Conservation (phyloP, 2,329 filamentous ascomycete species). For the Colletotrichum ledebouriae region DNA sequence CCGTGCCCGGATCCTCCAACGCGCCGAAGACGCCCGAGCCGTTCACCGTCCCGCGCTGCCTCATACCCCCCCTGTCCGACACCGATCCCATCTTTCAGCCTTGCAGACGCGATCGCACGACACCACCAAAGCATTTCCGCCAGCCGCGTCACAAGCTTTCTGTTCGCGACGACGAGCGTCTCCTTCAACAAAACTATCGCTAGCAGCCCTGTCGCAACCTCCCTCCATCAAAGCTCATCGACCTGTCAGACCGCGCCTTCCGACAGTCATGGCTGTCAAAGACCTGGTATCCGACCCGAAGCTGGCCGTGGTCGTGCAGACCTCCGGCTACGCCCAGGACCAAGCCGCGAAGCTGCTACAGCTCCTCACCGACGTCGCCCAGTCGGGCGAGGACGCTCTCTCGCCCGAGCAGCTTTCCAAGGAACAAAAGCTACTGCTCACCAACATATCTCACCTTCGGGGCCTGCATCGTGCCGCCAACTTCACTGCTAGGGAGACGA, state of each 20-base stretch:
- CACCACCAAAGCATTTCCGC: background rate
- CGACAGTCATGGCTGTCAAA: constrained; percentile 54
- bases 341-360: constrained; percentile 78
- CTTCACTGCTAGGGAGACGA: constrained; percentile 86
- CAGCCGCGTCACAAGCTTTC: constrained; percentile 13
- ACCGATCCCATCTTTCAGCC: constrained; percentile 20
- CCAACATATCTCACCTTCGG: constrained; percentile 83
- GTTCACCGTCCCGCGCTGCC: constrained; percentile 13
- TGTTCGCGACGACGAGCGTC: background rate
- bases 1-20: background rate
- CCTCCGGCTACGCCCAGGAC: constrained; percentile 79
- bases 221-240: background rate
- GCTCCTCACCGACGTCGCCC: constrained; percentile 59
- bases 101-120: constrained; percentile 11
- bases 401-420: constrained; percentile 71
- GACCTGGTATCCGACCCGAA: constrained; percentile 58
- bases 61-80: constrained; percentile 7
- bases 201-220: background rate
- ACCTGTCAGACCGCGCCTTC: background rate
- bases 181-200: background rate
- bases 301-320: constrained; percentile 77
- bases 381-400: constrained; percentile 57
- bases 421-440: constrained; percentile 84
- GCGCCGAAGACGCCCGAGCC: constrained; percentile 25
- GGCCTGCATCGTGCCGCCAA: constrained; percentile 87